Base-by-base conservation (phyloP, 2,329 filamentous ascomycete genomes). In the Microsporum canis region DNA sequence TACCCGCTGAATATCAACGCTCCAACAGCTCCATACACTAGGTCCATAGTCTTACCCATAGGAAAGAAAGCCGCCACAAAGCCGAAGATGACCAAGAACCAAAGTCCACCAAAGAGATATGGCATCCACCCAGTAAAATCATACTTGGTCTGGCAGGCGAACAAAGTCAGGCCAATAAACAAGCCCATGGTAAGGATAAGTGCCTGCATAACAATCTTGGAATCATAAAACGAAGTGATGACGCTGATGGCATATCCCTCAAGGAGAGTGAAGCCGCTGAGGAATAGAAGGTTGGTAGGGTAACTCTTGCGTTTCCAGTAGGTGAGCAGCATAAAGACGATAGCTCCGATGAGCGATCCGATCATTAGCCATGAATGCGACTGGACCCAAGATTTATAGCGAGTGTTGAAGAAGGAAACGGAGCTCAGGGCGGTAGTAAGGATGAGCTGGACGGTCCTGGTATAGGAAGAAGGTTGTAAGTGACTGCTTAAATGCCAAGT, bases 91-190 rank as follows among this genome's bases (percentile, higher is more conserved):
- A 99, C 82, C 62, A 96, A 77, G 5, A 88, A 87, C 94, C 94
- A 97, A 17, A 99, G 82, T 0, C 82, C 86, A 62, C 91, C 91
- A 70, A 95, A 95, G 2, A 97, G 84, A 73, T 96, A 97, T 17
- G 94, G 92, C 80, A 92, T 89, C 92, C 94, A 99, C 65, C 84
- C 87, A 1, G 92, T 97, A 73, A 99, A 99, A 79, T 99, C 94
- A 72, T 99, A 99, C 75, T 95, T 95, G 66, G 88, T 89, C 79
- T 99, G 94, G 83, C 91, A 96, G 57, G 94, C 94, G 73, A 99
- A 97, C 51, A 91, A 75, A 2, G 82, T 86, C 61, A 87, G 73
- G 34, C 80, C 82, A 53, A 86, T 75, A 69, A 87, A 87, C 68
- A 86, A 84, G 59, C 78, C 84, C 7, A 85, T 73, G 0, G 94